Evolutionary conservation across 768 basidiomycete species (phyloP).

Genomic region (Termitomyces sp.): DNA sequence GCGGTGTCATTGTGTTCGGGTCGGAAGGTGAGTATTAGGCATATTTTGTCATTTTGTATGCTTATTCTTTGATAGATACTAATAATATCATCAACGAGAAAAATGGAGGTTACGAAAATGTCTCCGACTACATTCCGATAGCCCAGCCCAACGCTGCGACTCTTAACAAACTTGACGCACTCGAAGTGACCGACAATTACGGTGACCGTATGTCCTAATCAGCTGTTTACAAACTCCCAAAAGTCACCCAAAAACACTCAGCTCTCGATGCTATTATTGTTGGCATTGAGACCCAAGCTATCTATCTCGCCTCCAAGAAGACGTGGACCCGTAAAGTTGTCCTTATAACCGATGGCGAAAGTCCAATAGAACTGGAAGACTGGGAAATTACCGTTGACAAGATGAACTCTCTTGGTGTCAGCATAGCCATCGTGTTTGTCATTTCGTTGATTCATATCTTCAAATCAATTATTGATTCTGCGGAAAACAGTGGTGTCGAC

Average conservation of each 20-base stretch:
- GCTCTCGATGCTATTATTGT: constrained; percentile 89
- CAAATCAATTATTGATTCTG: background rate
- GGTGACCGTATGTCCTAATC: constrained; percentile 58
- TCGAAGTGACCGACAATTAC: constrained; percentile 45
- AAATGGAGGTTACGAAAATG: constrained; percentile 68
- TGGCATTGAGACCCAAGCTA: constrained; percentile 71
- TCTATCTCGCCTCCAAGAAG: constrained; percentile 62
- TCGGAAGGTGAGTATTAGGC: constrained; percentile 48
- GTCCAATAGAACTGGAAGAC: constrained; percentile 64
- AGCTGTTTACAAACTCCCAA: background rate
- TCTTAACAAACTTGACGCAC: constrained; percentile 56
- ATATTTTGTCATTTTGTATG: constrained; percentile 1
- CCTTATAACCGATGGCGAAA: constrained; percentile 82
- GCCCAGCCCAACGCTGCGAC: constrained; percentile 59
- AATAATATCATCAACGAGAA: constrained; percentile 56
- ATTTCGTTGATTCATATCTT: background rate
- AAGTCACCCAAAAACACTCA: constrained; percentile 17
- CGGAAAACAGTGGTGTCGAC: constrained; percentile 68
- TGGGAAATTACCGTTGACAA: constrained; percentile 67
- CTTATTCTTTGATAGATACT: constrained; percentile 38
- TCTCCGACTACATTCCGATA: constrained; percentile 66
- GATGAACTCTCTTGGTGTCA: constrained; percentile 53
- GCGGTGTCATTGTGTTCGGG: constrained; percentile 88
- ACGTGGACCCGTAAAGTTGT: constrained; percentile 84
- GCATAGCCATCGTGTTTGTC: constrained; percentile 68